These are phyloP conservation scores for Leucaena leucocephala DNA, from an alignment of 306 rosid genomes.

Conservation along the genomic window DNA sequence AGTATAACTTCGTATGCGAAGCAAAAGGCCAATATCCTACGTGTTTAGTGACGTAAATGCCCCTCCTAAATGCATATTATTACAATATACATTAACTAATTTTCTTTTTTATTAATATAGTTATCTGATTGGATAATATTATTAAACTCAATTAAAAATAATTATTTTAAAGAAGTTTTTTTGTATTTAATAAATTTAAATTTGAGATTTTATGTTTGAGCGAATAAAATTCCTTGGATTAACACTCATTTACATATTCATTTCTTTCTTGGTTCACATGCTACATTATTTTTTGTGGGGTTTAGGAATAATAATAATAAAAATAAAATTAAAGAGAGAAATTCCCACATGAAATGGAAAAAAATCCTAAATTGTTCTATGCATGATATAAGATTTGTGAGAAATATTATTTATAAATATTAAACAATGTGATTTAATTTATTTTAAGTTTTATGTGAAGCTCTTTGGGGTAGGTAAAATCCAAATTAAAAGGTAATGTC, in stretches of 20 bases:
- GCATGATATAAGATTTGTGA: no score
- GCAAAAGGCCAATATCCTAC: neutral
- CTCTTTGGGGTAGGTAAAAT: neutral
- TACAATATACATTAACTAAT: neutral
- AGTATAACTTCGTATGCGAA: neutral
- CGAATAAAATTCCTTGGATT: no score
- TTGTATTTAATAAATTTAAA: no score
- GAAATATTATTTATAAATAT: no score
- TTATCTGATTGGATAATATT: no score
- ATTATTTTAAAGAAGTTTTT: no score
- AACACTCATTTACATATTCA: no score
- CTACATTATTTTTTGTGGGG: neutral
- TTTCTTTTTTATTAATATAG: no score
- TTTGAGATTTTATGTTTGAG: no score
- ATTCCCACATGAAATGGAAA: no score
- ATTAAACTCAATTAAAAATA: no score
- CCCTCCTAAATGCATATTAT: constrained; percentile 8
- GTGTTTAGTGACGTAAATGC: constrained; percentile 31
- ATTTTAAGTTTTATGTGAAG: neutral
- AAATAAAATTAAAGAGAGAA: neutral
- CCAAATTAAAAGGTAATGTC: neutral
- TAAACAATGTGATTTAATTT: no score
- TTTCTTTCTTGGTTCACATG: neutral
- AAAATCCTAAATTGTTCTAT: neutral
- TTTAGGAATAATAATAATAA: neutral